Evolutionary conservation across 2,329 filamentous ascomycete genomes (phyloP).

Genomic region (Anisogramma anomala): DNA sequence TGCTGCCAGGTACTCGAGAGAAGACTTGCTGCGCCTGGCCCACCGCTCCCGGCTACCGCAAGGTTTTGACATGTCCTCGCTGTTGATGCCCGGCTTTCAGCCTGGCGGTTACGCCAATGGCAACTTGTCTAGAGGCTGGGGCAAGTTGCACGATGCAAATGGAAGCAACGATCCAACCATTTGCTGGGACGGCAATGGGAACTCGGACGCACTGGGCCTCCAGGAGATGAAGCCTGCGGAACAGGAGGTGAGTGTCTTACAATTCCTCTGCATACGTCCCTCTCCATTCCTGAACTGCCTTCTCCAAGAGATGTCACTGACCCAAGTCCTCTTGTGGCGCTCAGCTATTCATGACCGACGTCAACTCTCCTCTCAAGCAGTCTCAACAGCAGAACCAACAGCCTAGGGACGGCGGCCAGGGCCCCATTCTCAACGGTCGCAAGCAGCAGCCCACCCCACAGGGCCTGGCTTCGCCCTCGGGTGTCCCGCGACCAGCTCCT

Average conservation of each 20-base stretch:
- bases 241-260: slow-evolving; percentile 38
- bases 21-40: slow-evolving; percentile 67
- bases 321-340: slow-evolving; percentile 7
- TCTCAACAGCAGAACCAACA: slow-evolving; percentile 33
- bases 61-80: slow-evolving; percentile 41
- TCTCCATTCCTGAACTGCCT: slow-evolving; percentile 1
- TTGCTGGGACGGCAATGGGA: slow-evolving; percentile 74
- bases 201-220: slow-evolving; percentile 59
- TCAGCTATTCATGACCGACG: slow-evolving; percentile 69
- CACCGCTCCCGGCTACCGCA: slow-evolving; percentile 39
- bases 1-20: slow-evolving; percentile 56
- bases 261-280: slow-evolving; percentile 1
- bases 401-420: slow-evolving; percentile 52
- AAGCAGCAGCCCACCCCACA: slow-evolving; percentile 80
- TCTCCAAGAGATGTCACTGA: slow-evolving; percentile 19
- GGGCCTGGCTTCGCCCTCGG: slow-evolving; percentile 61
- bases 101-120: slow-evolving; percentile 57
- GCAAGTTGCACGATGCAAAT: slow-evolving; percentile 63
- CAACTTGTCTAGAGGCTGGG: slow-evolving; percentile 55
- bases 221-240: slow-evolving; percentile 55
- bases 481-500: slow-evolving; percentile 57
- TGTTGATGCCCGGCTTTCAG: slow-evolving; percentile 71
- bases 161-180: slow-evolving; percentile 72
- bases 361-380: slow-evolving; percentile 88
- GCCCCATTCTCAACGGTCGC: slow-evolving; percentile 52